A percentile compares a stretch with the other conserved stretches of the same genome.
Conservation (phyloP, 2,329 filamentous ascomycete species). For the Ophiocordyceps robertsii region DNA sequence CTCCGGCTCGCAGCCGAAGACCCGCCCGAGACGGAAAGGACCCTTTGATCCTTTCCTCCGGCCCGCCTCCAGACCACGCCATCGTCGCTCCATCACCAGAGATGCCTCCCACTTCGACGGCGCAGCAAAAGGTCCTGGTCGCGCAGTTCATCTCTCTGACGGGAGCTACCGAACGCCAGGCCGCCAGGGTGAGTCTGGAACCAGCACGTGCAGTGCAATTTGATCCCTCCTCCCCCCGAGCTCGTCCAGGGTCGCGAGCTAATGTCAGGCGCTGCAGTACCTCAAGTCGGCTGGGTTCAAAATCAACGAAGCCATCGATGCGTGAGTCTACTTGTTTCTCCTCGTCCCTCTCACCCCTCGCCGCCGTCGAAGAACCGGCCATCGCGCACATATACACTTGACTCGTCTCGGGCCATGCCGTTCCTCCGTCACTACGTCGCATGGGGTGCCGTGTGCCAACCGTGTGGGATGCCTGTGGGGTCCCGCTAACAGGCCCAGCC, state of each 20-base stretch:
- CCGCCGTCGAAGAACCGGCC: background rate
- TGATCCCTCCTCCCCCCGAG: background rate
- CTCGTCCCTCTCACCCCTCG: conserved; percentile 1
- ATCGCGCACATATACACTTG: no score
- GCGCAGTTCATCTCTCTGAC: conserved; percentile 29
- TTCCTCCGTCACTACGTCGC: background rate
- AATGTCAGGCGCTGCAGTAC: conserved; percentile 22
- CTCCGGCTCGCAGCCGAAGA: no score
- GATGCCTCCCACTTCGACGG: conserved; percentile 23
- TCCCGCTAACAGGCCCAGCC: conserved; percentile 16
- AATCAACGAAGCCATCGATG: conserved; percentile 39
- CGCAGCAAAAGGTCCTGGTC: conserved; percentile 26
- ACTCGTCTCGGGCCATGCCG: no score
- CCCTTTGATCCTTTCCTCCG: background rate
- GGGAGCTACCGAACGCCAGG: conserved; percentile 28
- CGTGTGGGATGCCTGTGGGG: conserved; percentile 15
- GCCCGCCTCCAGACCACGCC: background rate
- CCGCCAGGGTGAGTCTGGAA: conserved; percentile 26
- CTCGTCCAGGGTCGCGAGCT: conserved; percentile 5
- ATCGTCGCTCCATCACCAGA: conserved; percentile 4
- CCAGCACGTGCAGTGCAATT: no score
- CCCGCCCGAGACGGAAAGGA: no score
- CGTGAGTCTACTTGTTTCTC: conserved; percentile 32
- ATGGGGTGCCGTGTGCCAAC: conserved; percentile 1
- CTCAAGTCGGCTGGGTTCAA: conserved; percentile 35